Conservation (phyloP, 768 basidiomycete species). For the Botryobasidium botryosum region DNA sequence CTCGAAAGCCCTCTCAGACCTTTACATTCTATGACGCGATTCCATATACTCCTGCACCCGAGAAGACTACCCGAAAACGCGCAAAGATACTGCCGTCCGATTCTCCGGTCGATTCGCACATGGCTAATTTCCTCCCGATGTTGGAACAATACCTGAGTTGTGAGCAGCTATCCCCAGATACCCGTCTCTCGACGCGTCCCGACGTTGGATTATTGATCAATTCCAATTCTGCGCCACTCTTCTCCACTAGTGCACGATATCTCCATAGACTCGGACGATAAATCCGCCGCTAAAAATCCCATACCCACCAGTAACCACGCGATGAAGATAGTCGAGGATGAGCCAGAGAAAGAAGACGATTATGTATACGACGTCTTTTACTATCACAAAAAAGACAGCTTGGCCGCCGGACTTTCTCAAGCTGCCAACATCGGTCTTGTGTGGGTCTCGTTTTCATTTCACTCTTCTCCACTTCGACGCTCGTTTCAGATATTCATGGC, state of each 20-base stretch:
- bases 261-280: neutral
- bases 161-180: too few relatives aligned
- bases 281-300: neutral
- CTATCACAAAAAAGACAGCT: neutral
- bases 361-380: constrained; percentile 12
- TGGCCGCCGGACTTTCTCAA: too few relatives aligned
- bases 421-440: neutral
- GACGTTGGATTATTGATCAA: too few relatives aligned
- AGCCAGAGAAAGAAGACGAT: neutral
- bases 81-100: too few relatives aligned
- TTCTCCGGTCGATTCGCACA: too few relatives aligned
- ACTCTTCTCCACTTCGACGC: neutral
- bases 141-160: neutral
- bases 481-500: neutral
- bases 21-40: too few relatives aligned
- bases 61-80: too few relatives aligned
- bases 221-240: neutral
- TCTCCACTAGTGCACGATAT: constrained; percentile 5
- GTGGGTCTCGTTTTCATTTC: neutral
- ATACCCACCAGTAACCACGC: neutral
- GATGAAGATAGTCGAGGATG: neutral
- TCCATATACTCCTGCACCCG: too few relatives aligned
- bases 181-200: too few relatives aligned
- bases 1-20: too few relatives aligned
- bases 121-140: too few relatives aligned